These are phyloP conservation scores for Zymoseptoria pseudotritici DNA, from an alignment of 2,329 filamentous ascomycete genomes.

Conservation along the genomic window DNA sequence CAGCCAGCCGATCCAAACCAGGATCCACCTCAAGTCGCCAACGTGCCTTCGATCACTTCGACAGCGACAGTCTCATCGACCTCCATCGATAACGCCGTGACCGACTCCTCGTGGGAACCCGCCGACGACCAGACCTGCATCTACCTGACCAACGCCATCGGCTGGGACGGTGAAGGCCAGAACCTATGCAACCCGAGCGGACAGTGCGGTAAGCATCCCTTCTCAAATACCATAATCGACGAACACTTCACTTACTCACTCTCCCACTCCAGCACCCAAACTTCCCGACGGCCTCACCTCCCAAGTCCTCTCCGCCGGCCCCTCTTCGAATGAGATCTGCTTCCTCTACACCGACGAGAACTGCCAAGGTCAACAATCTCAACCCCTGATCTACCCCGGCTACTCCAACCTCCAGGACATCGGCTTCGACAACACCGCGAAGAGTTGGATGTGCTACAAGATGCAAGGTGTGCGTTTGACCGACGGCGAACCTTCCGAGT, in stretches of 20 bases:
- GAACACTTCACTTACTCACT: neutral
- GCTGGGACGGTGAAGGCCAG: conserved; percentile 3
- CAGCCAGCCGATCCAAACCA: neutral
- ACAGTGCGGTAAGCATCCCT: conserved; percentile 2
- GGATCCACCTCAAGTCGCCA: neutral
- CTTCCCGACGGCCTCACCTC: conserved; percentile 4
- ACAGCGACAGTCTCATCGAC: neutral
- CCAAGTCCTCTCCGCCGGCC: conserved; percentile 5
- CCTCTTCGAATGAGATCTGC: conserved; percentile 3
- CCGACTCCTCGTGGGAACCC: neutral
- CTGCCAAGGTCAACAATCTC: conserved; percentile 3
- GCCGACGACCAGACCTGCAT: conserved; percentile 5
- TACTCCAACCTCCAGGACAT: conserved; percentile 2
- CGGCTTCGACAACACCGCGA: conserved; percentile 3
- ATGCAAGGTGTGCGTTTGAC: neutral
- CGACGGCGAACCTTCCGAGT: neutral
- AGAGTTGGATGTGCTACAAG: conserved; percentile 9
- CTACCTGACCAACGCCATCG: conserved; percentile 6
- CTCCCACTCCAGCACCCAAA: conserved; percentile 1
- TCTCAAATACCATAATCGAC: neutral
- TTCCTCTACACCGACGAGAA: conserved; percentile 6
- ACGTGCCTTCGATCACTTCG: neutral
- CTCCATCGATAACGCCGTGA: neutral
- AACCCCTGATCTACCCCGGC: conserved; percentile 4
- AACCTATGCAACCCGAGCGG: conserved; percentile 7